phyloP scores from a whole-genome alignment of 2,329 filamentous ascomycete species.

The Nothophaeocryptopus gaeumannii region DNA sequence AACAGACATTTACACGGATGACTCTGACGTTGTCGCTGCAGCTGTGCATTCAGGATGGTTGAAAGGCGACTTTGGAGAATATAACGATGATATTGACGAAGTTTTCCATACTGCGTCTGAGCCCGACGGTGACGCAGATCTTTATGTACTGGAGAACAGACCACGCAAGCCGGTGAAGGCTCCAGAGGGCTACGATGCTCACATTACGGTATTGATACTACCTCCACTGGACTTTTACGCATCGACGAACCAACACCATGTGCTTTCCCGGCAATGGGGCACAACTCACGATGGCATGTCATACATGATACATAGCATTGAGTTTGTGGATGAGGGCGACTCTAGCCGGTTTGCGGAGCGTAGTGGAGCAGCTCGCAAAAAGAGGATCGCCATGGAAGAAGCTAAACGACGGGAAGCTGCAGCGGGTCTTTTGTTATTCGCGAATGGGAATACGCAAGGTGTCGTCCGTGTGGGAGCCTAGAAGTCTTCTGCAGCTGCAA shows the following conservation, averaged over 20 bases:
- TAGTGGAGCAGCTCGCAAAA: constrained; percentile 49
- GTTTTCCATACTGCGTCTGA: constrained; percentile 34
- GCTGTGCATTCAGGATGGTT: constrained; percentile 94
- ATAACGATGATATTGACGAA: constrained; percentile 32
- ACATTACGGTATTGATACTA: constrained; percentile 81
- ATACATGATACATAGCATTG: constrained; percentile 76
- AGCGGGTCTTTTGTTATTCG: constrained; percentile 32
- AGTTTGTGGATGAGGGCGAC: constrained; percentile 78
- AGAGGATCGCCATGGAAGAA: constrained; percentile 45
- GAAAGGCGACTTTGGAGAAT: constrained; percentile 76
- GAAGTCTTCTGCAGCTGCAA: neutral
- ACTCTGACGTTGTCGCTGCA: constrained; percentile 88
- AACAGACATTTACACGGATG: constrained; percentile 90
- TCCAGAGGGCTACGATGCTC: constrained; percentile 70
- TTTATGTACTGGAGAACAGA: constrained; percentile 19
- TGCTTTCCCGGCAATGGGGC: constrained; percentile 78
- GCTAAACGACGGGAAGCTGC: constrained; percentile 33
- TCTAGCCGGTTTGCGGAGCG: constrained; percentile 46
- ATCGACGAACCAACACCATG: constrained; percentile 71
- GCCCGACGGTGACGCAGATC: constrained; percentile 35
- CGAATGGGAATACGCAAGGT: constrained; percentile 14
- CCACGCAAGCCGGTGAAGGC: constrained; percentile 60
- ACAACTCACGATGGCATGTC: constrained; percentile 80
- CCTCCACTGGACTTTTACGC: constrained; percentile 75
- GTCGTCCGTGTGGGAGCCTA: constrained; percentile 21